Conservation (phyloP, 1,284 basidiomycete species). For the Leccinum subrobustum region DNA sequence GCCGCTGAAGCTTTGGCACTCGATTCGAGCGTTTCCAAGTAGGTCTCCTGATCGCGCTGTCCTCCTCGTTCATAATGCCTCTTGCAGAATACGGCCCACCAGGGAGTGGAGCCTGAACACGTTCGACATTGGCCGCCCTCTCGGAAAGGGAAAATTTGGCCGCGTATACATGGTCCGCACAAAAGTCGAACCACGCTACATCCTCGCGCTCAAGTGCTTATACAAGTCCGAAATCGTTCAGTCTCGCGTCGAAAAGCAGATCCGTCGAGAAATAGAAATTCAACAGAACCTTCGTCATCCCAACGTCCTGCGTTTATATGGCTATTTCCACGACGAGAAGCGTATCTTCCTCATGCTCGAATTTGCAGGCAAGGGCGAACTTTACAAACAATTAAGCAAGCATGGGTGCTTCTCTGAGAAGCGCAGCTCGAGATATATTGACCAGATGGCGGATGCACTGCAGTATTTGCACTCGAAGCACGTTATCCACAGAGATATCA, state of each 20-base stretch:
- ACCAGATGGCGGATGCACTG: slow-evolving; percentile 98
- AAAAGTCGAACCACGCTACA: slow-evolving; percentile 83
- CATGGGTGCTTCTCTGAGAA: slow-evolving; percentile 85
- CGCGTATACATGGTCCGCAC: slow-evolving; percentile 99
- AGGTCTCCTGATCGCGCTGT: slow-evolving; percentile 26
- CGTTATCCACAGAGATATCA: slow-evolving; percentile 99
- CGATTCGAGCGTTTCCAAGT: slow-evolving; percentile 71
- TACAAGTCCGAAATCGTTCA: slow-evolving; percentile 96
- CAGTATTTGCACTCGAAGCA: slow-evolving; percentile 94
- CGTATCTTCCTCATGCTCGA: slow-evolving; percentile 98
- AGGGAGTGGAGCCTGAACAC: slow-evolving; percentile 82
- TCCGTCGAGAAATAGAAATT: slow-evolving; percentile 97
- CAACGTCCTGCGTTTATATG: slow-evolving; percentile 90
- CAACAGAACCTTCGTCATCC: slow-evolving; percentile 97
- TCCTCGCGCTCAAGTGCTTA: slow-evolving; percentile 95
- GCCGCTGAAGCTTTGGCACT: slow-evolving; percentile 75
- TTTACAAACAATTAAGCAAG: slow-evolving; percentile 94
- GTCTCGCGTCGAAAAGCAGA: slow-evolving; percentile 88
- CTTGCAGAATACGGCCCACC: slow-evolving; percentile 59
- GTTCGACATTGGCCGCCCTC: slow-evolving; percentile 93
- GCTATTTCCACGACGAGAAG: slow-evolving; percentile 97
- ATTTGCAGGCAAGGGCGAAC: slow-evolving; percentile 93
- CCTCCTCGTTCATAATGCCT: slow-evolving; percentile 7
- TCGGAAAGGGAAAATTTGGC: slow-evolving; percentile 99
- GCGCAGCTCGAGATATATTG: slow-evolving; percentile 85